Conservation (phyloP, 176 grass and related monocot genomes). For the Ensete ventricosum region DNA sequence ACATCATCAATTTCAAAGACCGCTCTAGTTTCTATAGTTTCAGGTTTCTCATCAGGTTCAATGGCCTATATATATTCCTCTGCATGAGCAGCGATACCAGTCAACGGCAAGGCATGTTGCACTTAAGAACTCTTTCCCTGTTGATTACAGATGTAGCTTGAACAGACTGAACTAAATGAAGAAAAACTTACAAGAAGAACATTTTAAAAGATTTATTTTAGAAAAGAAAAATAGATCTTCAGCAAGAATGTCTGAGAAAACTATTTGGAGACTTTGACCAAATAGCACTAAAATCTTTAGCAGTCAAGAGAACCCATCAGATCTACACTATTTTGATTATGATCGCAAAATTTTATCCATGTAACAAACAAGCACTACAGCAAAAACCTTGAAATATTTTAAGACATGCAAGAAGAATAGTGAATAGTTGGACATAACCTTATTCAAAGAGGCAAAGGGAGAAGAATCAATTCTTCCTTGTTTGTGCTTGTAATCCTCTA, state of each 20-base stretch:
- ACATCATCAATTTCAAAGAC: constrained; percentile 28
- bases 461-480: constrained; percentile 37
- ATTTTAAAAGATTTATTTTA: no score
- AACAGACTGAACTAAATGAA: background rate
- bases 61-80: constrained; percentile 52
- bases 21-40: constrained; percentile 21
- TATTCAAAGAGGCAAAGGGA: constrained; percentile 38
- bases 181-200: no score
- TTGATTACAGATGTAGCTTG: constrained; percentile 19
- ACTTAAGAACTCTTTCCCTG: constrained; percentile 54
- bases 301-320: no score
- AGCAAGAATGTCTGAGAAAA: background rate
- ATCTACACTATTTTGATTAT: no score
- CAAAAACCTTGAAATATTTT: constrained; percentile 1
- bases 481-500: constrained; percentile 26
- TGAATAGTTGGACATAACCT: constrained; percentile 29
- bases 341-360: no score
- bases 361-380: no score
- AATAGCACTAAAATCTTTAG: no score
- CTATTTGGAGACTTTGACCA: no score
- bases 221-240: no score
- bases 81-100: constrained; percentile 60
- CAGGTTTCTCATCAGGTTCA: constrained; percentile 53
- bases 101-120: constrained; percentile 46
- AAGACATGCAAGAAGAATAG: background rate